A percentile compares a stretch with the other conserved stretches of the same genome.
phyloP scores from a whole-genome alignment of 495 filamentous ascomycete species.

The Penicillium tannophilum region DNA sequence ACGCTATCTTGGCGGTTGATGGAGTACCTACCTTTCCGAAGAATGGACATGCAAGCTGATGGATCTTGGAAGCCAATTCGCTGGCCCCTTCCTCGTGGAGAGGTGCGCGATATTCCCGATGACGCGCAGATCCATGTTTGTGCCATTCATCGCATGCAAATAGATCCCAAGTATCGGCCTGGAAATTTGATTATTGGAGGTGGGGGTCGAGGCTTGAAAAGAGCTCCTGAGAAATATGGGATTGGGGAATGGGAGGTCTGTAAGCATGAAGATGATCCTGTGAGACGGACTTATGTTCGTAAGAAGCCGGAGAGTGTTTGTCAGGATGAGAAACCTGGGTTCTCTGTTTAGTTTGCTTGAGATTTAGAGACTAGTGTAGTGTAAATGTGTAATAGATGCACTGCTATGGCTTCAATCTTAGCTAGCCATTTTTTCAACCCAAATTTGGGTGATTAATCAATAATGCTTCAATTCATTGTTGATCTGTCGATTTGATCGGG shows the following conservation, averaged over 20 bases:
- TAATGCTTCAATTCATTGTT: no score
- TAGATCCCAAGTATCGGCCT: conserved; percentile 63
- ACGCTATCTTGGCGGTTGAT: conserved; percentile 74
- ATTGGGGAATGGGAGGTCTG: conserved; percentile 69
- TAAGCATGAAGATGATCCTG: conserved; percentile 56
- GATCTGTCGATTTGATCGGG: no score
- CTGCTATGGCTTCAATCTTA: no score
- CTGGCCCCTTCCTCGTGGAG: conserved; percentile 74
- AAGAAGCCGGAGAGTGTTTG: conserved; percentile 16
- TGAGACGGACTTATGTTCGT: conserved; percentile 56
- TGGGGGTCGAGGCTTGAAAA: conserved; percentile 63
- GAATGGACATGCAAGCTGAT: conserved; percentile 70
- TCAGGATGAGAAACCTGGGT: conserved; percentile 2
- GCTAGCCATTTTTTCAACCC: no score
- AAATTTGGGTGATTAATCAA: no score
- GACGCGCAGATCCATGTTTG: conserved; percentile 67
- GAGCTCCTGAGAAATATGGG: conserved; percentile 56
- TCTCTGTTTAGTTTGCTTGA: background rate
- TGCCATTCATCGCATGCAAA: conserved; percentile 68
- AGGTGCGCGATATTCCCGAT: conserved; percentile 73
- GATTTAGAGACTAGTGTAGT: no score
- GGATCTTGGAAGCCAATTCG: conserved; percentile 75
- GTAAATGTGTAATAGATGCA: no score
- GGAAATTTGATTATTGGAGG: conserved; percentile 77
- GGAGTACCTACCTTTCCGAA: conserved; percentile 77